Conservation (phyloP, 441 rosid species). For the Mallotus japonicus region DNA sequence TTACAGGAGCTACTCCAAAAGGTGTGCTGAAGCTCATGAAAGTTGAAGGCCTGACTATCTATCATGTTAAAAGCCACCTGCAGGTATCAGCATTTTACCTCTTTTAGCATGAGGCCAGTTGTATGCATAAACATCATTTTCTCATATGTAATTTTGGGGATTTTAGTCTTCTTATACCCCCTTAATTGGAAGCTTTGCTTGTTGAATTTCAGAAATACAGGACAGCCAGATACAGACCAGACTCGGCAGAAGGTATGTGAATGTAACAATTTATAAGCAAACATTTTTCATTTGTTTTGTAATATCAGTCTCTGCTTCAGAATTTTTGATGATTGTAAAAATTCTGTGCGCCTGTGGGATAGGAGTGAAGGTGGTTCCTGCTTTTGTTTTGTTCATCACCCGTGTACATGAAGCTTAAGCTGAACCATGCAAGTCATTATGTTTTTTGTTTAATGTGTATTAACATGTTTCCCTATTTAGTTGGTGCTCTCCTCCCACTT, state of each 20-base stretch:
- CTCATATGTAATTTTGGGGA: neutral
- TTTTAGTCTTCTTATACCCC: conserved; percentile 11
- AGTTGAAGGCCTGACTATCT: conserved; percentile 83
- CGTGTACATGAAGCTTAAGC: neutral
- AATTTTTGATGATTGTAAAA: neutral
- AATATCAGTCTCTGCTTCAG: neutral
- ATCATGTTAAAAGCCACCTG: conserved; percentile 94
- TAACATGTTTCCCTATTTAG: neutral
- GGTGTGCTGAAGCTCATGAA: conserved; percentile 91
- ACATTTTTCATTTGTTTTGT: conserved; percentile 1
- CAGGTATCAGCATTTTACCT: conserved; percentile 47
- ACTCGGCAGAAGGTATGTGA: conserved; percentile 62
- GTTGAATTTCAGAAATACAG: conserved; percentile 74
- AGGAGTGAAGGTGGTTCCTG: no score
- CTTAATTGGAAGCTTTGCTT: conserved; percentile 30
- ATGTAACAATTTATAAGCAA: conserved; percentile 16
- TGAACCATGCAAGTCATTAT: neutral
- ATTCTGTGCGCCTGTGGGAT: neutral
- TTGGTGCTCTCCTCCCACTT: neutral
- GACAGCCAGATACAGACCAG: conserved; percentile 83
- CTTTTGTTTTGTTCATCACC: neutral
- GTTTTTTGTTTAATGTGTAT: neutral
- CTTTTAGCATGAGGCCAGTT: conserved; percentile 10
- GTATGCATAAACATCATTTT: conserved; percentile 5
- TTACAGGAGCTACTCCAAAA: conserved; percentile 86